phyloP scores from a whole-genome alignment of 257 asterid genomes.

The Salvia miltiorrhiza region DNA sequence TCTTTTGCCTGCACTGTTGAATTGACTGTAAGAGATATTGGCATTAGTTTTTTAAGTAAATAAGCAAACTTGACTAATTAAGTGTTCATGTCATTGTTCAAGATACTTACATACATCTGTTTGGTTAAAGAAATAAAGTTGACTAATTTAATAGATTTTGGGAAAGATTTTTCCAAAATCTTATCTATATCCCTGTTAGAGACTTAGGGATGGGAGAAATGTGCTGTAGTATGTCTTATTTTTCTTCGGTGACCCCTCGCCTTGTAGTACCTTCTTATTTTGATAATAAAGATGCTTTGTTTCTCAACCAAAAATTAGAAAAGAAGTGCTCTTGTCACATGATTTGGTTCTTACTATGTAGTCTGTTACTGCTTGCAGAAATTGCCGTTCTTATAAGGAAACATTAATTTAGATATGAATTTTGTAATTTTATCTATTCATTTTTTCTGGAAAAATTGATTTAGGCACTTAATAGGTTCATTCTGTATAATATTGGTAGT shows the following conservation, averaged over 20 bases:
- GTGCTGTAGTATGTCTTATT: neutral
- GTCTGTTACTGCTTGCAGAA: neutral
- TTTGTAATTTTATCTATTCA: neutral
- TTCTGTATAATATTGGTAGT: conserved; percentile 1
- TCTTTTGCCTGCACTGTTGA: conserved; percentile 18
- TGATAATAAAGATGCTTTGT: neutral
- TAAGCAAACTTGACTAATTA: neutral
- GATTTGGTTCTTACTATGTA: neutral
- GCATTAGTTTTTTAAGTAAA: neutral
- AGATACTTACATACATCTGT: neutral
- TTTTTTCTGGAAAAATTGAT: neutral
- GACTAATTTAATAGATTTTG: neutral
- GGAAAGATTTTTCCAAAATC: neutral
- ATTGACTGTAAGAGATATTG: conserved; percentile 7
- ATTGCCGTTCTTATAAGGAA: neutral
- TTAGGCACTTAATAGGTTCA: neutral
- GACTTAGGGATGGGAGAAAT: neutral
- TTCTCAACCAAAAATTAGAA: neutral
- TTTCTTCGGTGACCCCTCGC: neutral
- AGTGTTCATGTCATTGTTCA: neutral
- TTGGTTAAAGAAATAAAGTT: neutral
- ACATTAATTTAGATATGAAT: neutral
- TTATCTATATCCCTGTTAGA: neutral
- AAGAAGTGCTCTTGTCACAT: neutral
- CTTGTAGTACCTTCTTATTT: neutral